Conservation (phyloP, 78 protist species). For the Cavenderia fasciculata region DNA sequence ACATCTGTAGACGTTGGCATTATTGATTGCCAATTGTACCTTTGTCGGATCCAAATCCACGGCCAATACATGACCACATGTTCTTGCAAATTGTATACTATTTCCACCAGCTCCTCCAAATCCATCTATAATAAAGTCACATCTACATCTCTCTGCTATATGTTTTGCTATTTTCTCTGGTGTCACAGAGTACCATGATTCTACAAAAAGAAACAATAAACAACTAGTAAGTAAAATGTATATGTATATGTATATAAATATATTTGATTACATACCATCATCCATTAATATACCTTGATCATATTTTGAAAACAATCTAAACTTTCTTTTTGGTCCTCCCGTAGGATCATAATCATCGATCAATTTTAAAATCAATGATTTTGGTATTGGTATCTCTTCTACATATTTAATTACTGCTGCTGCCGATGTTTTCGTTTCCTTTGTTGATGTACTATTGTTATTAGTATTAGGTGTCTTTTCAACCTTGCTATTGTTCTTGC, state of each 20-base stretch:
- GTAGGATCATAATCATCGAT: no score
- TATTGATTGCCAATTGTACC: slow-evolving; percentile 47
- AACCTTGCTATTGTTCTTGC: no score
- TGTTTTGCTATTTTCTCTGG: slow-evolving; percentile 79
- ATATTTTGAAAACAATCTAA: slow-evolving; percentile 62
- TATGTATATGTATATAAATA: no score
- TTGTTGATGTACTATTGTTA: no score
- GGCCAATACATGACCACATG: slow-evolving; percentile 31
- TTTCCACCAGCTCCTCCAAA: slow-evolving; percentile 83
- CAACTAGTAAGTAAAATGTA: no score
- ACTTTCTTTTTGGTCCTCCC: no score
- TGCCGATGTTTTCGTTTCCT: no score
- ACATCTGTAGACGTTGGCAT: slow-evolving; percentile 21
- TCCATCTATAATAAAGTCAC: slow-evolving; percentile 40
- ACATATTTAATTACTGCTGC: no score
- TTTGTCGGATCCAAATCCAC: slow-evolving; percentile 40
- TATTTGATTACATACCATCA: slow-evolving; percentile 16
- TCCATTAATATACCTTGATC: slow-evolving; percentile 80
- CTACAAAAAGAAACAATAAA: background rate
- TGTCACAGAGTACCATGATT: slow-evolving; percentile 81
- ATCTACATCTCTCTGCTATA: slow-evolving; percentile 60
- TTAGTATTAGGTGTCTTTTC: no score
- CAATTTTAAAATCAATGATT: no score
- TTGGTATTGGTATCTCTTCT: no score
- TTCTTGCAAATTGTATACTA: slow-evolving; percentile 42